Conservation (phyloP, 768 basidiomycete species). For the Suillus paluster region DNA sequence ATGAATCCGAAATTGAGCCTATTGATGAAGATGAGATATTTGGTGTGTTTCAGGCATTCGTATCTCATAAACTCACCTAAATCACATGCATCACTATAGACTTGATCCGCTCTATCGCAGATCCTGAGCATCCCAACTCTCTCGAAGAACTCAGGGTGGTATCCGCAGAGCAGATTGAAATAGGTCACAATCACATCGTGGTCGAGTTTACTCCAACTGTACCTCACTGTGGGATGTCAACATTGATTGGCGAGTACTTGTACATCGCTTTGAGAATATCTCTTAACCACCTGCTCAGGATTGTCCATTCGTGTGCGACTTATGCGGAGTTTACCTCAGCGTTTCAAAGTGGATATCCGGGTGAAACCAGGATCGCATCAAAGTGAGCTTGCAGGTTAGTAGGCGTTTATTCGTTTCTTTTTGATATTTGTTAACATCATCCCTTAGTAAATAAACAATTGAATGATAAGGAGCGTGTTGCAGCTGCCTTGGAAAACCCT, state of each 20-base stretch:
- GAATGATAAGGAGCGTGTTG: conserved; percentile 98
- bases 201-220: conserved; percentile 98
- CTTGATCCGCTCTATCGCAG: conserved; percentile 88
- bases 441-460: conserved; percentile 92
- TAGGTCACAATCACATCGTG: conserved; percentile 65
- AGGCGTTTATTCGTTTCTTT: conserved; percentile 8
- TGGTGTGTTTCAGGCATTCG: conserved; percentile 50
- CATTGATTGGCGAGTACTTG: conserved; percentile 76
- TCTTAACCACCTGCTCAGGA: conserved; percentile 49
- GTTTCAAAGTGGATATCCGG: conserved; percentile 93
- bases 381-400: conserved; percentile 84
- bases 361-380: conserved; percentile 96
- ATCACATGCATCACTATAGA: conserved; percentile 50
- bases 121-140: conserved; percentile 93
- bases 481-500: conserved; percentile 93
- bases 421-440: not conserved
- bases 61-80: conserved; percentile 9
- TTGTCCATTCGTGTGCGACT: conserved; percentile 95
- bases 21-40: conserved; percentile 95
- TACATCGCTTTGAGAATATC: not conserved
- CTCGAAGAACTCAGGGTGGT: conserved; percentile 96
- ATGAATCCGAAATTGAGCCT: conserved; percentile 51
- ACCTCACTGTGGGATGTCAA: conserved; percentile 97
- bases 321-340: conserved; percentile 83
- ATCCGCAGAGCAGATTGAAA: conserved; percentile 80